Base-by-base conservation (phyloP, 2,329 filamentous ascomycete species). In the Arthroderma sp. region DNA sequence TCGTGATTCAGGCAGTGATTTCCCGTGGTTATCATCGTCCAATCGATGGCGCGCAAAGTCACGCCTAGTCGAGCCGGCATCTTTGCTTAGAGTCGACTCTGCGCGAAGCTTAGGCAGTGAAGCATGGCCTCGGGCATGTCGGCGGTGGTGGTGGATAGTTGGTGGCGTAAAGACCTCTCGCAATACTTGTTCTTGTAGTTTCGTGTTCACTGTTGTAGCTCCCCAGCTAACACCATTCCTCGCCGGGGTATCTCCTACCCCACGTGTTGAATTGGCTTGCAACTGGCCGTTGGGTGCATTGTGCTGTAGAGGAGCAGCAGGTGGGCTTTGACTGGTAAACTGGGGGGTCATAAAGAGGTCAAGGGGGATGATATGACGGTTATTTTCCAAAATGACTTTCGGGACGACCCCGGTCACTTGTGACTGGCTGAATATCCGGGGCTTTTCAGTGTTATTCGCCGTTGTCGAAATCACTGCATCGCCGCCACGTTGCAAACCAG, bases 311-410 rank as follows among this genome's bases (percentile, higher is more conserved):
- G 15, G 15, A 7, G 9, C 36, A 36, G 39, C n/a, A 1, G 40
- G 40, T 5, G 4, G 5, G 22, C 9, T 10, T 38, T 36, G 39
- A 8, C 39, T 43, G 11, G 34, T 8, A 27, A 38, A 44, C 42
- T 63, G 71, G 30, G 78, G 71, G 11, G 80, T 72, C 44, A 80
- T 77, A 41, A 95, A 81, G 29, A 95, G 72, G 55, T 84, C 85
- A 38, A 85, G 79, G 1, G 89, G 89, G 36, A 95, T 79, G 47
- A 96, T 94, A 58, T 96, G 89, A 51, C 83, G 78, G 59, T 96
- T 96, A 60, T 95, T 88, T 57, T 89, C 85, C 49, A 95, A 86
- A 0, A 91, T 86, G 39, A 96, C 89, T 36, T 91, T 89, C 1
- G 89, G 88, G 29, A 94, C 78, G 22, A 82, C 76, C 31, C 78